Evolutionary conservation across 1,139 yeast species (phyloP).

Genomic region (Candida glucosophila): DNA sequence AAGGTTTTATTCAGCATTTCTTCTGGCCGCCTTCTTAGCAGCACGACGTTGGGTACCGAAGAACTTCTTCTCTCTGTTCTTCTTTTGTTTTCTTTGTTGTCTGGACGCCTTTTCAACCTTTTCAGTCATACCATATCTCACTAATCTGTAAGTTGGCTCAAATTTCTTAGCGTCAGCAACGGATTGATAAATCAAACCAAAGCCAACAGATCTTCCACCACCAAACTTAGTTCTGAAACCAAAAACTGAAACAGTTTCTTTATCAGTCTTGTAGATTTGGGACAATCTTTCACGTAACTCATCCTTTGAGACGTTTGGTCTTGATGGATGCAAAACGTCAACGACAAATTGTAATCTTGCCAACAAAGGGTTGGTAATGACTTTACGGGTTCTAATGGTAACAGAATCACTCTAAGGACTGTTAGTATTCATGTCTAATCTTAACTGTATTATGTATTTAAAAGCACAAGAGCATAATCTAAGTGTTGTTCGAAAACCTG

Average conservation of each 20-base stretch:
- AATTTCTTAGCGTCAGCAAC: conserved; percentile 96
- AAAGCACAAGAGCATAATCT: too few relatives aligned
- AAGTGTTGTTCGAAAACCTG: too few relatives aligned
- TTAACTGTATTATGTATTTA: too few relatives aligned
- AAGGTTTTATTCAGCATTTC: conserved; percentile 48
- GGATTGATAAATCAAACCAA: conserved; percentile 98
- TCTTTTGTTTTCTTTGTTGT: conserved; percentile 99
- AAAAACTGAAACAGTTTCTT: conserved; percentile 97
- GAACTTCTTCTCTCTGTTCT: conserved; percentile 99
- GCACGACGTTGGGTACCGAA: conserved; percentile 96
- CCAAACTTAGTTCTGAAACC: conserved; percentile 99
- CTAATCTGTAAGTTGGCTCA: conserved; percentile 99
- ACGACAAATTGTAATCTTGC: conserved; percentile 99
- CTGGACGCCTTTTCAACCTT: conserved; percentile 97
- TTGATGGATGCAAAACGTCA: conserved; percentile 99
- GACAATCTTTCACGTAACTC: conserved; percentile 98
- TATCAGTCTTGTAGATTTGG: conserved; percentile 94
- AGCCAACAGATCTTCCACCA: conserved; percentile 99
- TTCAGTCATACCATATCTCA: conserved; percentile 96
- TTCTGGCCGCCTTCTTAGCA: conserved; percentile 84
- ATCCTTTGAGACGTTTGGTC: conserved; percentile 98
- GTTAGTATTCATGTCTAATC: conserved; percentile 21
- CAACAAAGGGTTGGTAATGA: conserved; percentile 98
- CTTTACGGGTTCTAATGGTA: conserved; percentile 99
- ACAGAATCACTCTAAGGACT: conserved; percentile 83